phyloP scores from a whole-genome alignment of 2,329 filamentous ascomycete genomes.

The Plectosphaerella cucumerina region DNA sequence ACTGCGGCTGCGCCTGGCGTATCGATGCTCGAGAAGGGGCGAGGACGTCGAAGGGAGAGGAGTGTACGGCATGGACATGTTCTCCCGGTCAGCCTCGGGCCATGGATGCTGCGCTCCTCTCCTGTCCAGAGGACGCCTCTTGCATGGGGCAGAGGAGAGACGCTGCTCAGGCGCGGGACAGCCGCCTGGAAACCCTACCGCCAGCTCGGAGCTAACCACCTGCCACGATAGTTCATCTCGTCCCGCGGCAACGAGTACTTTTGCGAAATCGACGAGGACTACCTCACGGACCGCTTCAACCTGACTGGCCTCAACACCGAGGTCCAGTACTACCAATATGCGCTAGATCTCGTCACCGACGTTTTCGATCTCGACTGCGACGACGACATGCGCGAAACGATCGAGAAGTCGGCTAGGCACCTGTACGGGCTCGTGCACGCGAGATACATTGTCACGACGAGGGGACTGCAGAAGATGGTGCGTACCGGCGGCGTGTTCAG shows the following conservation, averaged over 20 bases:
- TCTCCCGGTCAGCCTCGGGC: too few relatives aligned
- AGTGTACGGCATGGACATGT: too few relatives aligned
- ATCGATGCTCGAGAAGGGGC: too few relatives aligned
- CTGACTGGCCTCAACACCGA: slow-evolving; percentile 94
- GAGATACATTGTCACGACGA: slow-evolving; percentile 92
- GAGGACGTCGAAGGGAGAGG: too few relatives aligned
- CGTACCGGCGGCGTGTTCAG: too few relatives aligned
- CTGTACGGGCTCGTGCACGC: slow-evolving; percentile 95
- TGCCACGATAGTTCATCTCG: slow-evolving; percentile 75
- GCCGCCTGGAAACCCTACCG: too few relatives aligned
- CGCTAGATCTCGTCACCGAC: slow-evolving; percentile 92
- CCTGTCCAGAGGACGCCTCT: too few relatives aligned
- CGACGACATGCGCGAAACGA: slow-evolving; percentile 96
- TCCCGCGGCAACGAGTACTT: slow-evolving; percentile 98
- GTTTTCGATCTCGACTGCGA: slow-evolving; percentile 99
- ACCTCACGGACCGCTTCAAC: slow-evolving; percentile 97
- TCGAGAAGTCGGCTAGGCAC: slow-evolving; percentile 94
- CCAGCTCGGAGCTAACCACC: neutral
- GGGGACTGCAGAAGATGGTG: slow-evolving; percentile 95
- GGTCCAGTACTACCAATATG: slow-evolving; percentile 98
- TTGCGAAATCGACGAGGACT: slow-evolving; percentile 99
- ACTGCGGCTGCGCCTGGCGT: too few relatives aligned
- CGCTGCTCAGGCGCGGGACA: too few relatives aligned
- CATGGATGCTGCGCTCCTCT: too few relatives aligned
- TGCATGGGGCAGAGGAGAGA: too few relatives aligned